Conservation (phyloP, 1,284 basidiomycete species). For the Pyrrhoderma lamaoense region DNA sequence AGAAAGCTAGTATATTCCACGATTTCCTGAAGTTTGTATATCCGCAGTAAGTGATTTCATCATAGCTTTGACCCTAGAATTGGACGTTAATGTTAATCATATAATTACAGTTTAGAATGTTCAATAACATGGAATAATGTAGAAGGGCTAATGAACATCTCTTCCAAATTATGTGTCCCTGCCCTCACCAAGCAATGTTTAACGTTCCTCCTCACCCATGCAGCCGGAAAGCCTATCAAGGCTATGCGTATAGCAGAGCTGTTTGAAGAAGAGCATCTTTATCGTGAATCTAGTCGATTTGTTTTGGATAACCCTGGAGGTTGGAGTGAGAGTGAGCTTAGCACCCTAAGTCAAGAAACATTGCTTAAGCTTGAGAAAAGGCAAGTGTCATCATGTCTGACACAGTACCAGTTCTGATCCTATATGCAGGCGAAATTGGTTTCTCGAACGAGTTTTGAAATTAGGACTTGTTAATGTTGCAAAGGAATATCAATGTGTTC, state of each 20-base stretch:
- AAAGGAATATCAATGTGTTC: constrained; percentile 85
- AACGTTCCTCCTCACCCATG: constrained; percentile 82
- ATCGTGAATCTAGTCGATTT: constrained; percentile 82
- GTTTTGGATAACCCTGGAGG: constrained; percentile 86
- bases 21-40: constrained; percentile 84
- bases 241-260: constrained; percentile 86
- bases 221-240: constrained; percentile 84
- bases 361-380: constrained; percentile 82
- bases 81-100: constrained; percentile 1
- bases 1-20: constrained; percentile 77
- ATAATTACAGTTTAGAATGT: constrained; percentile 60
- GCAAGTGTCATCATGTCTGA: constrained; percentile 31
- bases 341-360: constrained; percentile 71
- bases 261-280: constrained; percentile 82
- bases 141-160: constrained; percentile 80
- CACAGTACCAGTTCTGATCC: background rate
- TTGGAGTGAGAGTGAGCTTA: constrained; percentile 77
- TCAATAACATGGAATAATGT: constrained; percentile 93
- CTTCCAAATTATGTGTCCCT: constrained; percentile 78
- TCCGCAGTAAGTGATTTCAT: constrained; percentile 55
- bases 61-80: background rate
- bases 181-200: constrained; percentile 75
- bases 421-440: constrained; percentile 72
- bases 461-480: constrained; percentile 79
- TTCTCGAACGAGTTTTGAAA: constrained; percentile 88